Evolutionary conservation across 2,329 filamentous ascomycete species (phyloP), one percentile per base, ranked within the genome.

Genomic region (Reticulascus tulasneorum): DNA sequence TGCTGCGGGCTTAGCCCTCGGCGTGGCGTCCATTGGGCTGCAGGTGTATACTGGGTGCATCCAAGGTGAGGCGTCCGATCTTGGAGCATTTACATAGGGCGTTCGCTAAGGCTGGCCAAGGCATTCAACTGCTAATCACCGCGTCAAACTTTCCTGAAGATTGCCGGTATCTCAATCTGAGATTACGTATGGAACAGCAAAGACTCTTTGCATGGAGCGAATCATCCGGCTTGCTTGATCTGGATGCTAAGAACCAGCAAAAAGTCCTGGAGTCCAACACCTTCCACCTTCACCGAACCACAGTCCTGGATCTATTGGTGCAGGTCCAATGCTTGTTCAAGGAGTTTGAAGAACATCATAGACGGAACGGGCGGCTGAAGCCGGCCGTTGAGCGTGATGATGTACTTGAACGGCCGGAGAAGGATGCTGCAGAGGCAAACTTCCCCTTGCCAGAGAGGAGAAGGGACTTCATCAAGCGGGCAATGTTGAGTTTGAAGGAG

Each of bases 141-240:
- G 68, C 67, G n/a, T 51, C 62, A 28, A 62, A 64, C 29, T 67
- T 69, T 37, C 64, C 66, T n/a, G 60, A 71, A 41, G 66, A 70
- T 29, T 69, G 60, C 48, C 63, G 57, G 38, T 71, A 70, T 46
- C 62, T 71, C 38, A 70, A 70, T 41, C 47, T 72, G 45, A 59
- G 68, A 32, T 49, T 72, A 32, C 63, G 66, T 34, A 68, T 72
- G 62, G 68, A 72, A 47, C 66, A 73, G 51, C 66, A 71, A 42
- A 58, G 68, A 17, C 56, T 71, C 11, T 70, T 68, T 40, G 66
- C 65, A 25, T 71, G 68, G 67, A 68, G 65, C 42, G 67, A 72
- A 45, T 65, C 66, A 3, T 71, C 67, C 9, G 69, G 67, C 8
- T 48, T 73, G 13, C 54, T 71, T 10, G 67, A 69, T 37, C 51